phyloP scores from a whole-genome alignment of 148 eudicot genomes.

The Chenopodium album region DNA sequence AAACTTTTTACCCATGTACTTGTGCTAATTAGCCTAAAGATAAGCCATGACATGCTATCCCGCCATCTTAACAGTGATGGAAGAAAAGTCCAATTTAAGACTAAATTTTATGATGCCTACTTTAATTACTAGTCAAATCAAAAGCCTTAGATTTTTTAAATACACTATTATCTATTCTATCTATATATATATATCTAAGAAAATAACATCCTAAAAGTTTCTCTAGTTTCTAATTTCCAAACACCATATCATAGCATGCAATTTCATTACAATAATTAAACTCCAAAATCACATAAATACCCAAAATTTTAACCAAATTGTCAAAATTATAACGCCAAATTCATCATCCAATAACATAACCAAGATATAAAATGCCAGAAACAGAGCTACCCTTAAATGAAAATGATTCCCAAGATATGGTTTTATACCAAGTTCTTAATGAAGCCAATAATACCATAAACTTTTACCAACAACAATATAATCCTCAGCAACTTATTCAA shows the following conservation, averaged over 20 bases:
- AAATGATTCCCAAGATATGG: slow-evolving; percentile 70
- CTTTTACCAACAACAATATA: slow-evolving; percentile 1
- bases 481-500: too few relatives aligned
- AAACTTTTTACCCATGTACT: too few relatives aligned
- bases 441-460: slow-evolving; percentile 35
- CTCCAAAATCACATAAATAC: neutral
- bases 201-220: too few relatives aligned
- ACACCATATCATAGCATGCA: neutral
- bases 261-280: neutral
- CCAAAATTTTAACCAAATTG: neutral
- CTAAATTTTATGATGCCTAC: neutral
- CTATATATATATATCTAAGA: neutral
- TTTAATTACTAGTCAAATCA: neutral
- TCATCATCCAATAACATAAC: neutral
- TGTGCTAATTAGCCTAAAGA: too few relatives aligned
- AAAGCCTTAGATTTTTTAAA: too few relatives aligned
- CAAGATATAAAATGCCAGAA: slow-evolving; percentile 20
- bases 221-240: neutral
- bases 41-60: neutral
- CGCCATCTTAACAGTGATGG: neutral
- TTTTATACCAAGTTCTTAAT: slow-evolving; percentile 44
- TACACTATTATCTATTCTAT: neutral
- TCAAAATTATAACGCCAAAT: neutral
- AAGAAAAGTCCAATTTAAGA: neutral
- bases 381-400: slow-evolving; percentile 60